Evolutionary conservation across 2,329 filamentous ascomycete genomes (phyloP).

Genomic region (Penicillium sp.): DNA sequence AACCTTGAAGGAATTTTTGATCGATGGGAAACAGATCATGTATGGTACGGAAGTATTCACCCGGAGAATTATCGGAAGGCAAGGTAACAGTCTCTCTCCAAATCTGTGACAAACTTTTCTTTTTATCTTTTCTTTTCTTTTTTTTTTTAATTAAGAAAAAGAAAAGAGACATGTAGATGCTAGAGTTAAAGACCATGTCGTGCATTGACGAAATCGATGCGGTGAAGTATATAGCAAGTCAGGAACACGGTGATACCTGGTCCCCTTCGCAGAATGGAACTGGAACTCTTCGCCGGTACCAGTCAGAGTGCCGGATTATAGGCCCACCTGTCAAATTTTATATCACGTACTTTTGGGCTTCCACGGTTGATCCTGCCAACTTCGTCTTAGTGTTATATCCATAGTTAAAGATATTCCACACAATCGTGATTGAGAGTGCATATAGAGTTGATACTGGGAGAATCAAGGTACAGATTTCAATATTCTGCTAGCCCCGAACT

Average conservation of each 20-base stretch:
- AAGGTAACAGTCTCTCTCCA: neutral
- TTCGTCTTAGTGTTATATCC: neutral
- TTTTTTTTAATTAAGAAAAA: neutral
- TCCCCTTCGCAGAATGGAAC: neutral
- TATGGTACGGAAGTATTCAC: slow-evolving; percentile 10
- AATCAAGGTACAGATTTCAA: neutral
- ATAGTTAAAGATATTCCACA: neutral
- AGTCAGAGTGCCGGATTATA: neutral
- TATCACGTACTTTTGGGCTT: neutral
- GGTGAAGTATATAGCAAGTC: neutral
- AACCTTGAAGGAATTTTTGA: neutral
- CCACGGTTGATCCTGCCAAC: neutral
- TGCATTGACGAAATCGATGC: neutral
- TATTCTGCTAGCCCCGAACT: neutral
- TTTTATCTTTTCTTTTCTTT: neutral
- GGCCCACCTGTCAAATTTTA: neutral
- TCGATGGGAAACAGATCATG: neutral
- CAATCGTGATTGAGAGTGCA: neutral
- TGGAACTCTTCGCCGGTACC: slow-evolving; percentile 8
- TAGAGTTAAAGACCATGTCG: neutral
- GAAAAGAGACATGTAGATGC: neutral
- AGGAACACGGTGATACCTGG: neutral
- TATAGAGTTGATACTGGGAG: neutral
- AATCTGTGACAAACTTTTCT: neutral
- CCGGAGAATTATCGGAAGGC: neutral